Conservation (phyloP, 257 asterid species). For the Capsicum rhomboideum region DNA sequence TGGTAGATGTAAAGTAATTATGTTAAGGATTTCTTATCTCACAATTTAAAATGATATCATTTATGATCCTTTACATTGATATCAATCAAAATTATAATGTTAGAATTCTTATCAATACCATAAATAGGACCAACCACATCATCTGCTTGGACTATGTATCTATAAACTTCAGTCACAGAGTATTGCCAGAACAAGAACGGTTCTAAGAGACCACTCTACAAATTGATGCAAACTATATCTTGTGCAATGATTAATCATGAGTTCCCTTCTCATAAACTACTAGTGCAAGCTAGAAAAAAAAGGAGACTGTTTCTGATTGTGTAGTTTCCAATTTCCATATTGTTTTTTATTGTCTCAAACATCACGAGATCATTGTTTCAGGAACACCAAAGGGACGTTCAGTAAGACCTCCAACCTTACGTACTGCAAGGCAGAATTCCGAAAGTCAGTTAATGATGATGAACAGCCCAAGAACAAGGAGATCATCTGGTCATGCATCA, state of each 20-base stretch:
- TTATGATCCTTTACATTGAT: neutral
- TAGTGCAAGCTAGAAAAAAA: neutral
- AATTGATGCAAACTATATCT: neutral
- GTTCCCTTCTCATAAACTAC: neutral
- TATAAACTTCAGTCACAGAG: neutral
- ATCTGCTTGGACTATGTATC: neutral
- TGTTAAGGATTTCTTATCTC: neutral
- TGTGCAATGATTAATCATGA: neutral
- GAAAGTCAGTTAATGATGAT: constrained; percentile 38
- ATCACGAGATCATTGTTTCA: constrained; percentile 13
- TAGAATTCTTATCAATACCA: neutral
- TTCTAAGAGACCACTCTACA: neutral
- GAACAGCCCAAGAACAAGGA: constrained; percentile 43
- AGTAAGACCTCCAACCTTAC: constrained; percentile 56
- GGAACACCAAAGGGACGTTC: constrained; percentile 59
- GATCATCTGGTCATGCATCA: constrained; percentile 58
- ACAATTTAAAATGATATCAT: neutral
- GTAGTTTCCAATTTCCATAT: neutral
- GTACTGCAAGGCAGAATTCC: constrained; percentile 50
- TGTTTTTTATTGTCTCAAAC: neutral
- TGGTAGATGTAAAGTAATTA: neutral
- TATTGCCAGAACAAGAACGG: neutral
- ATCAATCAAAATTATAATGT: neutral
- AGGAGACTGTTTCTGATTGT: neutral
- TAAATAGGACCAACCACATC: neutral